Evolutionary conservation across 106 monocot species (phyloP), one percentile per base, ranked within the genome.

Genomic region (Allium sativum): DNA sequence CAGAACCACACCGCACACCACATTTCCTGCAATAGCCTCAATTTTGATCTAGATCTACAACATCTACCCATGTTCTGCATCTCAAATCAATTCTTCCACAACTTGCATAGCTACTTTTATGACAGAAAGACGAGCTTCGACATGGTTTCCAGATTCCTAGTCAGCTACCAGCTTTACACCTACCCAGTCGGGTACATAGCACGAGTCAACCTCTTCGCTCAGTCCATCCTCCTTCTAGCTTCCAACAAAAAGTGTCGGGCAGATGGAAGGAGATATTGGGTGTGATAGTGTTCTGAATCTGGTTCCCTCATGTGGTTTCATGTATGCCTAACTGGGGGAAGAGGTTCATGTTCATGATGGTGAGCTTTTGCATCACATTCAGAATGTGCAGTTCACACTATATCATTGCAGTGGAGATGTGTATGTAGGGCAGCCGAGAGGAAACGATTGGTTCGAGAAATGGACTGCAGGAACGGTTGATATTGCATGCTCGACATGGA

Each of bases 1-100:
- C 40, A 74, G 16, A 88, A 74, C 79, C 87, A 88, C 68, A 88
- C 73, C 47, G 82, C 82, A 21, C 87, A 88, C 62, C 87, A 88
- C 77, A 77, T 88, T 7, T 79, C 87, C 66, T 77, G 77, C 69
- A 88, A 88, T 68, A 77, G 79, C 74, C 77, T 88, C 21, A 79
- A 83, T 1, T 76, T 65, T 72, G 87, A 88, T 46, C 87, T 82
- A 0, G 87, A 88, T 43, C 68, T 88, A 10, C 87, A 88, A 68
- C 71, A 82, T 72, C 70, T 88, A 55, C 87, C 87, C 11, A 15
- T 83, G 6, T 88, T 88, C 52, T 76, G 74, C 21, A 70, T 88
- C 42, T 74, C 79, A 64, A 61, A 74, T n/a, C 68, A 68, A 54
- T 51, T 79, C 20, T 87, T 87, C 77, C 4, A 7, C 40, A 82